Percentiles rank a stretch among this genome's conserved stretches.
phyloP scores from a whole-genome alignment of 352 stramenopile genomes.

The Pythium apleroticum region DNA sequence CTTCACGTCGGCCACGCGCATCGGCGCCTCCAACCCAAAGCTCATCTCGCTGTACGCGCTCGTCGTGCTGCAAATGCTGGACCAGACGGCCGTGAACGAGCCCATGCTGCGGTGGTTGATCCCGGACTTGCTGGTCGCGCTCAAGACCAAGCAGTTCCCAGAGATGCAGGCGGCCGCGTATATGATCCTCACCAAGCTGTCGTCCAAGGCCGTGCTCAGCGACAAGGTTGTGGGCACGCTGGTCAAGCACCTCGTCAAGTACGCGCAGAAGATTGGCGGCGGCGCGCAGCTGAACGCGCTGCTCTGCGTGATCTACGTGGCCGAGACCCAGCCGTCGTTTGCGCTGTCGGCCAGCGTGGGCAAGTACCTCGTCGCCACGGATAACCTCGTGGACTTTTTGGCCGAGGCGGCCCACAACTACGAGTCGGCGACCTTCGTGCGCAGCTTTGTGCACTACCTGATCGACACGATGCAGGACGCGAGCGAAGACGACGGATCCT shows the following conservation, averaged over 20 bases:
- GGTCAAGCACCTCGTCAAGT: conserved; percentile 77
- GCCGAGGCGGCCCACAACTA: conserved; percentile 64
- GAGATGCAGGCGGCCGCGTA: conserved; percentile 82
- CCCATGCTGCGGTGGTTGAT: conserved; percentile 77
- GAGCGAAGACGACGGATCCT: conserved; percentile 37
- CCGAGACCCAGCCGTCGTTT: conserved; percentile 74
- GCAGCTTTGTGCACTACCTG: conserved; percentile 53
- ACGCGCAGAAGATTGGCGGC: conserved; percentile 42
- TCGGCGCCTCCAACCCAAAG: conserved; percentile 68
- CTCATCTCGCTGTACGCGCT: conserved; percentile 86
- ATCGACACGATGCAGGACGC: conserved; percentile 26
- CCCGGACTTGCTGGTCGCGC: conserved; percentile 65
- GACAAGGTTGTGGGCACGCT: conserved; percentile 72
- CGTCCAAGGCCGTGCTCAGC: conserved; percentile 74
- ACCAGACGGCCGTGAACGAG: conserved; percentile 62
- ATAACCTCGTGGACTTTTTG: conserved; percentile 68
- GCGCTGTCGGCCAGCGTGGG: conserved; percentile 46
- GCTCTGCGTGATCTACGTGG: conserved; percentile 73
- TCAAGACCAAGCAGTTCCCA: conserved; percentile 64
- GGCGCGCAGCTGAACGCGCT: conserved; percentile 73
- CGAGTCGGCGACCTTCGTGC: conserved; percentile 72
- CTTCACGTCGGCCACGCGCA: conserved; percentile 56
- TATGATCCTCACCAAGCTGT: conserved; percentile 85
- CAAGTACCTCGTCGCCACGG: conserved; percentile 67
- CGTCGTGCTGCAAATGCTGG: conserved; percentile 78